Percentiles rank a stretch among this genome's conserved stretches.
These are phyloP conservation scores for Saccharomycopsis babjevae DNA, from an alignment of 805 yeast genomes.

Conservation along the genomic window DNA sequence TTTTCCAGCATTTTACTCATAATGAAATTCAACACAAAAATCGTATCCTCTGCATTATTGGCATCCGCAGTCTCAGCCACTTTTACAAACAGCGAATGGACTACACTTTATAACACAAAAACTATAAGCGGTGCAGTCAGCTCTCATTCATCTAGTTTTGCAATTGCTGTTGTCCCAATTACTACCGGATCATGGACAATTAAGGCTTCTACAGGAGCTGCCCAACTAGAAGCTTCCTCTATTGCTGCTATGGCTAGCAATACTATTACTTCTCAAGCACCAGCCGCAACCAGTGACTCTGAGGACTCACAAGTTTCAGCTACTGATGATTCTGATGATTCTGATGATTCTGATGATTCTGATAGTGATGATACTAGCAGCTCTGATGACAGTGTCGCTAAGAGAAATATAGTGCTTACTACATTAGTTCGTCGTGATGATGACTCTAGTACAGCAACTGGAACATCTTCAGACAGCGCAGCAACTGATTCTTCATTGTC, in stretches of 20 bases:
- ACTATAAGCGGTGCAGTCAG: slow-evolving; percentile 30
- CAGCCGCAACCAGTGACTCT: neutral
- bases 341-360: neutral
- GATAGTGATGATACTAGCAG: neutral
- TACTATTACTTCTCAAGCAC: neutral
- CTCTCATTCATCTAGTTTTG: slow-evolving; percentile 29
- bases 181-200: slow-evolving; percentile 27
- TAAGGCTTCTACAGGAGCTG: slow-evolving; percentile 16
- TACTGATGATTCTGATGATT: neutral
- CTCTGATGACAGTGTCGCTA: neutral
- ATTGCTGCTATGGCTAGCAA: slow-evolving; percentile 1
- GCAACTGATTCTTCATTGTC: neutral
- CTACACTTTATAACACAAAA: slow-evolving; percentile 32
- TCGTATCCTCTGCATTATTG: neutral
- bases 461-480: neutral
- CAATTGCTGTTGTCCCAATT: slow-evolving; percentile 29
- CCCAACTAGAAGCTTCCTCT: slow-evolving; percentile 14
- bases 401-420: neutral
- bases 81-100: slow-evolving; percentile 23
- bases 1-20: neutral
- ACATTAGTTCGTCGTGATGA: slow-evolving; percentile 3
- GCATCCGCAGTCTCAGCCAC: slow-evolving; percentile 4
- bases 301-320: neutral
- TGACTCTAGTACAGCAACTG: neutral
- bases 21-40: slow-evolving; percentile 5